Conservation (phyloP, 495 filamentous ascomycete species). For the Hyaloscypha variabilis region DNA sequence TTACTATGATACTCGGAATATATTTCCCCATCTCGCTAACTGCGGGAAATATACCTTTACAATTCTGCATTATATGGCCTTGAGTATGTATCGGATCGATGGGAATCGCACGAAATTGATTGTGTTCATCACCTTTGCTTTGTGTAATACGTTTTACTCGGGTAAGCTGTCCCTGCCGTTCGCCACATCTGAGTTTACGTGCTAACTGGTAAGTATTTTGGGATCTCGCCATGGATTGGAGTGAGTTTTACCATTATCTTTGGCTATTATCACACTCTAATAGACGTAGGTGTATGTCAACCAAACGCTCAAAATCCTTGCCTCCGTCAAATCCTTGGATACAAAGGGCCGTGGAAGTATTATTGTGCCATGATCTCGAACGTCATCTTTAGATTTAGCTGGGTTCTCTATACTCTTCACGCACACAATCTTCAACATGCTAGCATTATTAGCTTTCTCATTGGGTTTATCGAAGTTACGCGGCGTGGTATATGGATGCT, state of each 20-base stretch:
- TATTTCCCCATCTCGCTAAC: slow-evolving; percentile 90
- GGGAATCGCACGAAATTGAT: slow-evolving; percentile 48
- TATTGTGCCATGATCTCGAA: slow-evolving; percentile 83
- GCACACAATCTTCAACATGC: slow-evolving; percentile 76
- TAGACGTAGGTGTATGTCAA: slow-evolving; percentile 41
- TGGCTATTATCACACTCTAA: neutral
- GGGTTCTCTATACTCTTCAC: slow-evolving; percentile 93
- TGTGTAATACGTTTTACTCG: slow-evolving; percentile 80
- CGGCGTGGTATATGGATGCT: slow-evolving; percentile 87
- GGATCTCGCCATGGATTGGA: slow-evolving; percentile 94
- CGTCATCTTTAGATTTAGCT: slow-evolving; percentile 85
- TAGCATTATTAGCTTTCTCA: slow-evolving; percentile 72
- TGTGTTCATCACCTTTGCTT: slow-evolving; percentile 75
- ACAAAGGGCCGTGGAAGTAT: slow-evolving; percentile 78
- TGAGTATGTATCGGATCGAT: slow-evolving; percentile 81
- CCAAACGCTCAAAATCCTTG: slow-evolving; percentile 67
- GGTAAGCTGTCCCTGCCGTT: slow-evolving; percentile 48
- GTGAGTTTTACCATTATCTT: slow-evolving; percentile 6
- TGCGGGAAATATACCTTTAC: slow-evolving; percentile 87
- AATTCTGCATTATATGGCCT: slow-evolving; percentile 71
- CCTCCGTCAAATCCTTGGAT: slow-evolving; percentile 77
- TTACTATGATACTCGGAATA: slow-evolving; percentile 81
- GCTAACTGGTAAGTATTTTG: slow-evolving; percentile 62
- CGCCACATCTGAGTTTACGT: neutral
- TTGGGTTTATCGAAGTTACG: slow-evolving; percentile 74